phyloP scores from a whole-genome alignment of 1,284 basidiomycete species.

The Takashimella tepidaria region DNA sequence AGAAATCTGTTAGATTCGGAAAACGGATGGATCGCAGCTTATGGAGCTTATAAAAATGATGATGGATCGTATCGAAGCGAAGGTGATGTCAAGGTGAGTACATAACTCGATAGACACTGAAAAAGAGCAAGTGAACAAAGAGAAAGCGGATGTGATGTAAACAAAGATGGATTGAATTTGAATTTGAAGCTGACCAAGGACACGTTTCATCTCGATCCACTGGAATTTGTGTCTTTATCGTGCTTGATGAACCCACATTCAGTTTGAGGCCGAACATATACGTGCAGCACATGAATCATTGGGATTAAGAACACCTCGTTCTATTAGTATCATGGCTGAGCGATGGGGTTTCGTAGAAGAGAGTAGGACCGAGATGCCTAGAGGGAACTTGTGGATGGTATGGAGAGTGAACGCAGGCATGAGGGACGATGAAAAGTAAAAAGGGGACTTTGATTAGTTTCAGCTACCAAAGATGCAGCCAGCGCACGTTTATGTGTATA shows the following conservation, averaged over 20 bases:
- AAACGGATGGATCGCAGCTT: slow-evolving; percentile 32
- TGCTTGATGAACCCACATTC: no score
- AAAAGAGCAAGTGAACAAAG: no score
- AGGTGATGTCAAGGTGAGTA: slow-evolving; percentile 29
- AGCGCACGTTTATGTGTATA: no score
- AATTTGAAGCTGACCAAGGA: no score
- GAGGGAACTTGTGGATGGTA: slow-evolving; percentile 40
- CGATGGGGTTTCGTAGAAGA: slow-evolving; percentile 34
- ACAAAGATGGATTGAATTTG: no score
- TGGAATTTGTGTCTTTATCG: no score
- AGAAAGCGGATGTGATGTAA: no score
- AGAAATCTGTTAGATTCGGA: slow-evolving; percentile 8
- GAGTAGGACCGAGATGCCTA: slow-evolving; percentile 27
- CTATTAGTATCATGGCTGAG: slow-evolving; percentile 23
- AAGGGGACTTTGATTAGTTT: no score
- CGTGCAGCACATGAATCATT: slow-evolving; percentile 21
- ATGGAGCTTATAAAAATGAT: slow-evolving; percentile 35
- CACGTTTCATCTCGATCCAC: no score
- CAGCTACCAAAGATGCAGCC: no score
- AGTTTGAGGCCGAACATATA: slow-evolving; percentile 36
- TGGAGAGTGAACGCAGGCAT: slow-evolving; percentile 29
- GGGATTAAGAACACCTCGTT: slow-evolving; percentile 27
- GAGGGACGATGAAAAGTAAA: no score
- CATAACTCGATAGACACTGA: neutral
- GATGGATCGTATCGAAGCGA: slow-evolving; percentile 30